Base-by-base conservation (phyloP, 2,329 filamentous ascomycete species). In the Achaetomium macrosporum region DNA sequence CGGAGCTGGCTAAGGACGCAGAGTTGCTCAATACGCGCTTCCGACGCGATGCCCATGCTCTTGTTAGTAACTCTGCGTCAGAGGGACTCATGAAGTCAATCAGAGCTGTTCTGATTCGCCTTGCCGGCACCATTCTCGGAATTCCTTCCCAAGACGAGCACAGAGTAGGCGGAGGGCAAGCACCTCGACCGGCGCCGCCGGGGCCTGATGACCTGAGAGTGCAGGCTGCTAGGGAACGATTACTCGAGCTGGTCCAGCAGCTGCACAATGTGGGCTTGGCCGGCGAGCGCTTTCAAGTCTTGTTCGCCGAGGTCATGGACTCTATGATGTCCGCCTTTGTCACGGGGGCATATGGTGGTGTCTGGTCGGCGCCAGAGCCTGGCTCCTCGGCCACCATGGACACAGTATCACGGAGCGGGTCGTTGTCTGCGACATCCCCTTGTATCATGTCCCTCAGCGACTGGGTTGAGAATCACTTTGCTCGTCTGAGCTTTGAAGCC, bases 231-330 rank as follows among this genome's bases (percentile, higher is more conserved):
- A 73, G 75, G 35, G 69, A 73, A 31, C 76, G 80, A 46, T 69
- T 88, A 43, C 67, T 81, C 30, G 65, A 73, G 39, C 68, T 88
- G 16, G 71, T 87, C 2, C 75, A 78, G 45, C 77, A 80, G 9
- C 70, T 90, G 15, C 72, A 78, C 59, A 75, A 78, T 43, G 81
- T 89, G 19, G 87, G 87, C 0, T 70, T 90, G 16, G 83, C 83
- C 1, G 85, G 84, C 25, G 83, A 87, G 61, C 75, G 73, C 45
- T 87, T 87, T 47, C 84, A 90, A 63, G 77, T 85, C 30, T 73
- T 87, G 35, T 85, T 90, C 62, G 87, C 85, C 15, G 82, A 86
- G 65, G 76, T 86, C 25, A 84, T 90, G 75, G 78, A 89, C 63
- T 70, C 71, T 35, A 74, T 84, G 54, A 82, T 90, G 74, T 76